Evolutionary conservation across 495 filamentous ascomycete genomes (phyloP).

Genomic region (Neurospora sp.): DNA sequence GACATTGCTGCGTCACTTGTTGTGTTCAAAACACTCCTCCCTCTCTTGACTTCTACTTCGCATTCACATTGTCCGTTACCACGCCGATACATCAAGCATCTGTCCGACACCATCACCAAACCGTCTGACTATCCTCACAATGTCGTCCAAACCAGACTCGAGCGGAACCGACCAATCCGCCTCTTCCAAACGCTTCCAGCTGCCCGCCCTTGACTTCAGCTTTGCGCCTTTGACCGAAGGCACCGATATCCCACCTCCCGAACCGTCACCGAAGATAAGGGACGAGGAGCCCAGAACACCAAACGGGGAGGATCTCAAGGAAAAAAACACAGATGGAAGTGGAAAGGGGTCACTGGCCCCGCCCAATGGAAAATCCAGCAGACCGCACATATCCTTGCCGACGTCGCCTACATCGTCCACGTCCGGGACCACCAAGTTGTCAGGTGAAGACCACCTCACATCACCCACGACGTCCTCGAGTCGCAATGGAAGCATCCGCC

Average conservation of each 20-base stretch:
- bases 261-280: conserved; percentile 34
- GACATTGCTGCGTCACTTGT: not conserved
- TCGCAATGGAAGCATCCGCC: conserved; percentile 35
- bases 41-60: not conserved
- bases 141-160: conserved; percentile 19
- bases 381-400: conserved; percentile 23
- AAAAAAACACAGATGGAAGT: conserved; percentile 1
- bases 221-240: conserved; percentile 47
- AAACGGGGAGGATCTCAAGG: conserved; percentile 5
- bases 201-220: conserved; percentile 40
- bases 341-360: conserved; percentile 3
- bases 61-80: not conserved
- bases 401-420: conserved; percentile 16
- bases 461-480: conserved; percentile 33
- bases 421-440: conserved; percentile 27
- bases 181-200: conserved; percentile 39
- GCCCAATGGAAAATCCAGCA: conserved; percentile 23
- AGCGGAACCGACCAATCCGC: conserved; percentile 7
- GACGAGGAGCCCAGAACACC: conserved; percentile 32
- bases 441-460: conserved; percentile 32
- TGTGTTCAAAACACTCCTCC: not conserved
- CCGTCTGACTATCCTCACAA: not conserved
- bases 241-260: conserved; percentile 46
- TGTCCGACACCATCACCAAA: not conserved
- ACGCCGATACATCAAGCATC: not conserved